Evolutionary conservation across 805 yeast species (phyloP), one percentile per base, ranked within the genome.

Genomic region (Ogataea wickerhamii): DNA sequence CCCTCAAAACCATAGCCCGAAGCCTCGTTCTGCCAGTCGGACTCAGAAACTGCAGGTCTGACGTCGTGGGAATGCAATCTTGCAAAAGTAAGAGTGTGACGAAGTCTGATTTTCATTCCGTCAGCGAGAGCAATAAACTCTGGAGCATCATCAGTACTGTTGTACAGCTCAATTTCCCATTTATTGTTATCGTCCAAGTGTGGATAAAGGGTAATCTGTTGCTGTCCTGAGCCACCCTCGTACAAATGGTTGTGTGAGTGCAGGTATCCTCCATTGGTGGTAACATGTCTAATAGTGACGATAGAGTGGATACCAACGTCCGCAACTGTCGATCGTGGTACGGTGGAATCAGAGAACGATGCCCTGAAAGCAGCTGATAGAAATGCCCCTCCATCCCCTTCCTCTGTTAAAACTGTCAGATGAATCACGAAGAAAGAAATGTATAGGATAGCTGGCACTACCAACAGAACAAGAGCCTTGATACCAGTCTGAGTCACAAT

Each of bases 21-120:
- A 14, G 73, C 87, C 66, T 85, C 95, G 61, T 81, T 82, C 65
- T 82, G 89, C 93, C 93, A 85, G 53, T 85, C 95, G 42, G 71
- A 66, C 55, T 78, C 82, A 40, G 82, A 68, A 14, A 83, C 87
- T 13, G 91, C 86, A 18, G 89, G 80, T 60, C 84, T 80, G 52
- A 82, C 81, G 58, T 85, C 93, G 56, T 85, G 94, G 6, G 93
- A 79, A 62, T 85, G 94, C 55, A 85, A 70, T 69, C 93, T 76
- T 56, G 84, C 66, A 35, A 70, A 68, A 18, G 88, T 73, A 34
- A 57, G 51, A 10, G 63, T 55, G 59, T 85, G 94, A 47, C 60
- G 63, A 55, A 85, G 71, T 67, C 89, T 74, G 51, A 85, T 74
- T 59, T 81, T 81, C 45, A 80, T 76, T 40, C 86, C 87, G 57